A percentile compares a stretch with the other conserved stretches of the same genome.
phyloP scores from a whole-genome alignment of 148 eudicot species.

The Nepenthes mirabilis region DNA sequence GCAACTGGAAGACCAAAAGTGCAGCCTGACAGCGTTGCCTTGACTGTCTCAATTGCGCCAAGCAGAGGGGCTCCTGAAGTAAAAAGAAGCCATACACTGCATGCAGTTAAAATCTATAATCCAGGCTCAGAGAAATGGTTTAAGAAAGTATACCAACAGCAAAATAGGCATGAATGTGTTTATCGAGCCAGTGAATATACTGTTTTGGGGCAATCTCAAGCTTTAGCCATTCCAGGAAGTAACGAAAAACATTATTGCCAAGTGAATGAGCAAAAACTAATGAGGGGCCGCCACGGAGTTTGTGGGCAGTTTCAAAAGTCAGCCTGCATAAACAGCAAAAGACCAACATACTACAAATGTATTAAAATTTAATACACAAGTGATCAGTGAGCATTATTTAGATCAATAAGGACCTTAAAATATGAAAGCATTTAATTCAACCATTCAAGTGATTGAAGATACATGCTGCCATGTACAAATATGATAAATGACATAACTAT shows the following conservation, averaged over 20 bases:
- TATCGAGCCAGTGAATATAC: slow-evolving; percentile 83
- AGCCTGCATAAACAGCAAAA: slow-evolving; percentile 41
- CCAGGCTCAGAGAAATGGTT: background rate
- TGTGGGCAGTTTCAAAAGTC: slow-evolving; percentile 89
- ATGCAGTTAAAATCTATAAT: no score
- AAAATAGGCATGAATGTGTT: slow-evolving; percentile 95
- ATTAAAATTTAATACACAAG: no score
- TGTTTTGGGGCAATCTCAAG: slow-evolving; percentile 87
- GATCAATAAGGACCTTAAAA: no score
- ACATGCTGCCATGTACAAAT: no score
- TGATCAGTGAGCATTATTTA: no score
- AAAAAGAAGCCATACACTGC: slow-evolving; percentile 5
- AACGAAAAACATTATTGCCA: slow-evolving; percentile 90
- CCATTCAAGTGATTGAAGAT: no score
- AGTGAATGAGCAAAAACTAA: slow-evolving; percentile 93
- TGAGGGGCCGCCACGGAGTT: slow-evolving; percentile 93
- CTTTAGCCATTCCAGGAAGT: slow-evolving; percentile 96
- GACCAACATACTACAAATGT: background rate
- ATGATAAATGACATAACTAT: no score
- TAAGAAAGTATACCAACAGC: slow-evolving; percentile 72
- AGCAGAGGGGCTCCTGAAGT: slow-evolving; percentile 80
- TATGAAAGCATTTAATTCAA: no score
- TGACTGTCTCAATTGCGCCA: slow-evolving; percentile 66
- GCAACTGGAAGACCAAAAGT: slow-evolving; percentile 91
- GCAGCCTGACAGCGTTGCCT: slow-evolving; percentile 69